Conservation (phyloP, 805 yeast genomes). For the Ascoidea tarda region DNA sequence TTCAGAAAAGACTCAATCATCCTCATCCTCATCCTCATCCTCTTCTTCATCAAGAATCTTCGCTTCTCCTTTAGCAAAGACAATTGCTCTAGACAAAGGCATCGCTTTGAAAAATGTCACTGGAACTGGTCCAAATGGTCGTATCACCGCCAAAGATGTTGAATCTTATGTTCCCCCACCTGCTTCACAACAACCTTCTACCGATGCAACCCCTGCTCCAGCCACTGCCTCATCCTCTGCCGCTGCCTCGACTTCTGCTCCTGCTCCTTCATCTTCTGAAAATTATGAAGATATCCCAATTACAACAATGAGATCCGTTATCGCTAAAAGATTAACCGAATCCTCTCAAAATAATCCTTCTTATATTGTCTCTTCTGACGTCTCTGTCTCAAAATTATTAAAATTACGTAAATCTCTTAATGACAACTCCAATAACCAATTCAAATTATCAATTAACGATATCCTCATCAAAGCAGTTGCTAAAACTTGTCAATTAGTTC, state of each 20-base stretch:
- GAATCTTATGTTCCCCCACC: slow-evolving; percentile 40
- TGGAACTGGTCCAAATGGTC: slow-evolving; percentile 93
- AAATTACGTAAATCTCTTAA: slow-evolving; percentile 87
- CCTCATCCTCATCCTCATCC: slow-evolving; percentile 19
- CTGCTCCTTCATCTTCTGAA: slow-evolving; percentile 37
- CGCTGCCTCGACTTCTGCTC: slow-evolving; percentile 29
- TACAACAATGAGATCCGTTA: slow-evolving; percentile 85
- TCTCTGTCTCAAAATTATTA: slow-evolving; percentile 79
- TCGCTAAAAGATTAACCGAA: slow-evolving; percentile 75
- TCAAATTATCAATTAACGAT: slow-evolving; percentile 88
- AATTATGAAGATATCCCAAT: slow-evolving; percentile 73
- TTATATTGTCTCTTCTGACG: slow-evolving; percentile 77
- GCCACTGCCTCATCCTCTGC: slow-evolving; percentile 31
- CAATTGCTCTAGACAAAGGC: slow-evolving; percentile 85
- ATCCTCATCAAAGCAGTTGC: slow-evolving; percentile 90
- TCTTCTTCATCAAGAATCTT: slow-evolving; percentile 54
- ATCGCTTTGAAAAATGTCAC: slow-evolving; percentile 68
- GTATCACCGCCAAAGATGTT: slow-evolving; percentile 84
- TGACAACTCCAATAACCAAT: slow-evolving; percentile 70
- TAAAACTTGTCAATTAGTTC: slow-evolving; percentile 78
- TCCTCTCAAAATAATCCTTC: slow-evolving; percentile 84
- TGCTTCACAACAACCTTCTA: slow-evolving; percentile 15
- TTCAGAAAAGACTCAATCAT: slow-evolving; percentile 9
- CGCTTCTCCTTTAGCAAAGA: slow-evolving; percentile 94
- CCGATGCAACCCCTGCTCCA: slow-evolving; percentile 29